These are phyloP conservation scores for Fusarium pseudoanthophilum DNA, from an alignment of 2,329 filamentous ascomycete species.

Conservation along the genomic window DNA sequence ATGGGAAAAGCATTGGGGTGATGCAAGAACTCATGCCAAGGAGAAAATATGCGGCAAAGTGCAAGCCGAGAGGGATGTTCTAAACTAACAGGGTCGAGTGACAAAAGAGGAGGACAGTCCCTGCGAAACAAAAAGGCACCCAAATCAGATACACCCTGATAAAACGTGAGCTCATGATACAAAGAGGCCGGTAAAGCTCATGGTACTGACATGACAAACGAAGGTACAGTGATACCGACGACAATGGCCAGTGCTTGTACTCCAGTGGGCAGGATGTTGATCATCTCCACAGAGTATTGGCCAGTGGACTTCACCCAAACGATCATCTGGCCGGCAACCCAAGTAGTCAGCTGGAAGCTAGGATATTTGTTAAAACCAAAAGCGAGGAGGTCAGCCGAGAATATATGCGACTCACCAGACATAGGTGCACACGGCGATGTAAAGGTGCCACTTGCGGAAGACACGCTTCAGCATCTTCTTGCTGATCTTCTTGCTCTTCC, in stretches of 20 bases:
- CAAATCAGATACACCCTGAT: conserved; percentile 39
- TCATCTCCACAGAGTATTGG: conserved; percentile 36
- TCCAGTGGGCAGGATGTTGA: conserved; percentile 43
- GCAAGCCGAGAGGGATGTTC: conserved; percentile 37
- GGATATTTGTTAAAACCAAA: no score
- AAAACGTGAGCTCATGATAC: no score
- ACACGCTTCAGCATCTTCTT: conserved; percentile 43
- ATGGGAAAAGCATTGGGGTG: conserved; percentile 42
- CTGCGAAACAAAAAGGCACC: conserved; percentile 44
- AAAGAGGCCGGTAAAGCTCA: no score
- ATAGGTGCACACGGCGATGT: conserved; percentile 40
- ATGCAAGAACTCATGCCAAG: conserved; percentile 37
- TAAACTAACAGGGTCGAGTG: conserved; percentile 37
- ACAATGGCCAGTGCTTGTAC: conserved; percentile 45
- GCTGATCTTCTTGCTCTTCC: conserved; percentile 36
- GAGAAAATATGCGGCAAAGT: conserved; percentile 35
- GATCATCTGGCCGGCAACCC: conserved; percentile 42
- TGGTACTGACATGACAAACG: conserved; percentile 28
- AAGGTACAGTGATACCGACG: conserved; percentile 38
- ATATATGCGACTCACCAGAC: no score
- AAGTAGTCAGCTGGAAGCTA: conserved; percentile 37
- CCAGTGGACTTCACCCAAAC: conserved; percentile 41
- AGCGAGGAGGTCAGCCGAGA: no score
- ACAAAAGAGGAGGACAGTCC: conserved; percentile 36
- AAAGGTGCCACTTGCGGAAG: conserved; percentile 44